Evolutionary conservation across 2,329 filamentous ascomycete genomes (phyloP), one percentile per base, ranked within the genome.

Genomic region (Massarina eburnea): DNA sequence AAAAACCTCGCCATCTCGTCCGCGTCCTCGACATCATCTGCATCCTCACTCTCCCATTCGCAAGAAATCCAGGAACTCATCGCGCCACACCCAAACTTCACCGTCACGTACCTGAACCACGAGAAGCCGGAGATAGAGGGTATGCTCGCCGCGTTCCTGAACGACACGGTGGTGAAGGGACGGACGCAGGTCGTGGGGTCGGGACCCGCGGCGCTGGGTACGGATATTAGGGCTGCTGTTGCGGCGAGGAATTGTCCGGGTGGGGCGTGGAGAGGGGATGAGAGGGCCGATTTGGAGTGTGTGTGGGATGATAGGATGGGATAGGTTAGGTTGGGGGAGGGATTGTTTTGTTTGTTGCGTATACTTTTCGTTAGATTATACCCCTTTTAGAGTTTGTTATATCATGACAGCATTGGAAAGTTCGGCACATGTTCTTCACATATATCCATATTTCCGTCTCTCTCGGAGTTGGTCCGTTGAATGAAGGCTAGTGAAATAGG

Each of bases 251-350:
- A 59, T 36, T 20, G 37, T 17, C 55, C 43, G 6, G 47, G 46
- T 3, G 41, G 45, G 26, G 62, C 62, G 6, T 66, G 59, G 60
- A 58, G 43, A n/a, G 62, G 63, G 0, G 56, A 64, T 12, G 57
- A 58, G 18, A 57, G 40, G 17, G 39, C 44, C 1, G 61, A 67
- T 58, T 51, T 66, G 2, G 53, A 53, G 10, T 57, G 54, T 34
- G 49, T 56, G n/a, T 66, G 63, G 58, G 63, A 66, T 50, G 60
- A 65, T 44, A 49, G 61, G 38, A 52, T 62, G 54, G 60, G 52
- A 12, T 64, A 29, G 21, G 8, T 17, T 41, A 10, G 37, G n/a
- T n/a, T n/a, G n/a, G n/a, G n/a, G n/a, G n/a, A n/a, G n/a, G n/a
- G n/a, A n/a, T n/a, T n/a, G n/a, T n/a, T n/a, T n/a, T n/a, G n/a